Evolutionary conservation across 2,329 filamentous ascomycete genomes (phyloP).

Genomic region (Teratosphaeriaceae sp.): DNA sequence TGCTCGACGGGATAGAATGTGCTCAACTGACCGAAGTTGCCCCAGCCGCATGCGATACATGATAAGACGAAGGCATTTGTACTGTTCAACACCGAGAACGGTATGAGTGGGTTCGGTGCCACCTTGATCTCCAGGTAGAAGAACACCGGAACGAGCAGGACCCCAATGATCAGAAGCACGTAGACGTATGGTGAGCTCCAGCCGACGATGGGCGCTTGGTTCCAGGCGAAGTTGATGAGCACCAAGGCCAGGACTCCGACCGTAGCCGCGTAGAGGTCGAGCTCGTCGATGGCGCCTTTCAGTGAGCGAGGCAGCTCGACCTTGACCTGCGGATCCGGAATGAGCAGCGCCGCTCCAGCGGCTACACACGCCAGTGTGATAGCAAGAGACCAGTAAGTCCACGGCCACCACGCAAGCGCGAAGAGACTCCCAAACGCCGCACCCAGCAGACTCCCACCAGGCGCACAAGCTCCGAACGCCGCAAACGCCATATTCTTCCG

Average conservation of each 20-base stretch:
- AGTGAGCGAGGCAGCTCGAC: conserved; percentile 8
- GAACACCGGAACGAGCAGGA: conserved; percentile 50
- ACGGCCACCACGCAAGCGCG: conserved; percentile 46
- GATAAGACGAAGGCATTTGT: conserved; percentile 51
- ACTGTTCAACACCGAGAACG: conserved; percentile 44
- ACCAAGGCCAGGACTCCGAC: conserved; percentile 51
- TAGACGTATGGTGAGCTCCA: conserved; percentile 54
- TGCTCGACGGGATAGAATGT: no score
- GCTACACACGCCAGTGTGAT: conserved; percentile 35
- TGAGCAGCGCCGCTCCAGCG: conserved; percentile 31
- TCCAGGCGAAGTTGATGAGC: conserved; percentile 62
- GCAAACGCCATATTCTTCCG: conserved; percentile 56
- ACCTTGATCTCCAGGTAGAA: conserved; percentile 44
- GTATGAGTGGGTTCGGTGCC: conserved; percentile 50
- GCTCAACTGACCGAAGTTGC: conserved; percentile 18
- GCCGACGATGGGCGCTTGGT: conserved; percentile 54
- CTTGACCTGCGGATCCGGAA: conserved; percentile 31
- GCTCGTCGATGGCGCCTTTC: conserved; percentile 19
- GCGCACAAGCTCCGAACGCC: conserved; percentile 44
- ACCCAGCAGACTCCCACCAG: conserved; percentile 39
- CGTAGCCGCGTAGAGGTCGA: conserved; percentile 40
- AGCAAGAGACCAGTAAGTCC: conserved; percentile 40
- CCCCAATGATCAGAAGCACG: conserved; percentile 50
- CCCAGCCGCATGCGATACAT: conserved; percentile 41
- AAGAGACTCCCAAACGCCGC: conserved; percentile 36